Percentiles rank a stretch among this genome's conserved stretches.
Conservation (phyloP, 139 green algal genomes). For the Coccomyxa sp. region DNA sequence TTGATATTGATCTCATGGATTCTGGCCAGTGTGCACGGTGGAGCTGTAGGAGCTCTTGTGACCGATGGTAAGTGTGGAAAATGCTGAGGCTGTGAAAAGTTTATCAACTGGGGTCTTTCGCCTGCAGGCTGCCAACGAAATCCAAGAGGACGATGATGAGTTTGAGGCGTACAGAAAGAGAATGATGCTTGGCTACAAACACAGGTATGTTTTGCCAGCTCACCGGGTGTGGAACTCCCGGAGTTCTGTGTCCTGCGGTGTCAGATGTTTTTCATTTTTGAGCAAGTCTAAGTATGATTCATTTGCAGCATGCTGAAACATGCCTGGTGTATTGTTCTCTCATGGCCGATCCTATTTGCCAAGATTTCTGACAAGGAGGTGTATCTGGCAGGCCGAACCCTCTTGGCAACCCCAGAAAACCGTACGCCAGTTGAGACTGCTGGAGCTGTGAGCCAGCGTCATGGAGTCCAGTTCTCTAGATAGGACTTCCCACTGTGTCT, state of each 20-base stretch:
- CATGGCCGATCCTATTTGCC: neutral
- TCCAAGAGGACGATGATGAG: conserved; percentile 48
- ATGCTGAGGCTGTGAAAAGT: too few relatives aligned
- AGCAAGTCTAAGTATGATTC: neutral
- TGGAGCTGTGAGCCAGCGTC: too few relatives aligned
- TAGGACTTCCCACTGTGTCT: too few relatives aligned
- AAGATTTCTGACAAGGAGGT: too few relatives aligned
- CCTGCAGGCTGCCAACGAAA: conserved; percentile 19
- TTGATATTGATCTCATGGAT: too few relatives aligned
- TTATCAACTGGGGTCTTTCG: too few relatives aligned
- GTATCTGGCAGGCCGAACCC: conserved; percentile 49
- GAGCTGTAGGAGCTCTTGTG: too few relatives aligned
- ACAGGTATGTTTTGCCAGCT: conserved; percentile 1
- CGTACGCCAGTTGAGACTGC: conserved; percentile 23
- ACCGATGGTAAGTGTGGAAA: too few relatives aligned
- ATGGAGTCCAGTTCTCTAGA: too few relatives aligned
- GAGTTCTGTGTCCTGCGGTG: neutral
- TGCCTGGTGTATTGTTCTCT: neutral
- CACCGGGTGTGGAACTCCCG: neutral
- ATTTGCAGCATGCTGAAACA: neutral
- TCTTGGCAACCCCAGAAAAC: conserved; percentile 61
- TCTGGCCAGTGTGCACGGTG: too few relatives aligned
- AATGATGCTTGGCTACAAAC: conserved; percentile 78
- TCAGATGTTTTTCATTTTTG: neutral
- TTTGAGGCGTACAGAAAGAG: conserved; percentile 63